phyloP scores from a whole-genome alignment of 2,329 filamentous ascomycete species.

The Botrytis squamosa region DNA sequence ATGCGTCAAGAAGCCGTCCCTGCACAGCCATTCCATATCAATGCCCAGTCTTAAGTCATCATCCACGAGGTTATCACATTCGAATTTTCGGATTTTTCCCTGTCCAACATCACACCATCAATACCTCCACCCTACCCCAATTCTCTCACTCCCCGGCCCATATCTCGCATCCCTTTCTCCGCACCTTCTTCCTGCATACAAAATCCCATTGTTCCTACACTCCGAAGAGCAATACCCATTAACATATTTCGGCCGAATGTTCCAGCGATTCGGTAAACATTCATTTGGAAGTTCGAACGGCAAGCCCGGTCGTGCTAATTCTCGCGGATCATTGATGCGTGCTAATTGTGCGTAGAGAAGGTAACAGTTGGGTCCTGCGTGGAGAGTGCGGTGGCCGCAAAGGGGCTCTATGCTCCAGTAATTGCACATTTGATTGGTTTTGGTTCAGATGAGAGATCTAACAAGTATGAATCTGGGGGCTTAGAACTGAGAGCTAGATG shows the following conservation, averaged over 20 bases:
- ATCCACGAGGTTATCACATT: background rate
- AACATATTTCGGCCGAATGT: slow-evolving; percentile 27
- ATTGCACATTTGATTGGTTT: slow-evolving; percentile 33
- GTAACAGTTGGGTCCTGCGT: slow-evolving; percentile 36
- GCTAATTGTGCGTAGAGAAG: slow-evolving; percentile 37
- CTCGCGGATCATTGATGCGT: slow-evolving; percentile 36
- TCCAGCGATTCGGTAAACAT: slow-evolving; percentile 33
- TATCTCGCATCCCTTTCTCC: slow-evolving; percentile 34
- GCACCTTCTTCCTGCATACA: slow-evolving; percentile 30
- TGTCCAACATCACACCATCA: slow-evolving; percentile 2
- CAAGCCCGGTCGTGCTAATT: slow-evolving; percentile 25
- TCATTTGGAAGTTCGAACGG: slow-evolving; percentile 34
- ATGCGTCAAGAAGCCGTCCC: background rate
- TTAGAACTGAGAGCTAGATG: background rate
- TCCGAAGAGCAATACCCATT: slow-evolving; percentile 34
- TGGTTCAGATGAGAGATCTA: background rate
- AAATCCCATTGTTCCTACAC: slow-evolving; percentile 36
- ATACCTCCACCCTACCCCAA: slow-evolving; percentile 38
- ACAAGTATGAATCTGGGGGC: background rate
- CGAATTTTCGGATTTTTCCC: background rate
- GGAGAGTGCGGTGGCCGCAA: slow-evolving; percentile 36
- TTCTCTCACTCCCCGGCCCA: slow-evolving; percentile 35
- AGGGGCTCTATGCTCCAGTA: slow-evolving; percentile 33
- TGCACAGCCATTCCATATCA: background rate
- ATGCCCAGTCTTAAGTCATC: background rate